Evolutionary conservation across 768 basidiomycete genomes (phyloP).

Genomic region (Lentinus brumalis): DNA sequence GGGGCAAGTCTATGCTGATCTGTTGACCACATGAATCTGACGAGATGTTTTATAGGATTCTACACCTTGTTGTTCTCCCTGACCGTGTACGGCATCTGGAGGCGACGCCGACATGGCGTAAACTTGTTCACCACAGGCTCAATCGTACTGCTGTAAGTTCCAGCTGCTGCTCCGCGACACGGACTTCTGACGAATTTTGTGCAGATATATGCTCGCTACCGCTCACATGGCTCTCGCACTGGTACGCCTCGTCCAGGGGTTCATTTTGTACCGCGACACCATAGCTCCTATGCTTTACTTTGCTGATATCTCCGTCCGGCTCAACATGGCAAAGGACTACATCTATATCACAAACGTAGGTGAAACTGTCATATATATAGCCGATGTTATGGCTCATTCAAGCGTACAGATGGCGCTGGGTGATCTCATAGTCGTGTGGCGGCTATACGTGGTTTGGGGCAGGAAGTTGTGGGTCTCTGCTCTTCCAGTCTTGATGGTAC

Average conservation of each 20-base stretch:
- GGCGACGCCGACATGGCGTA: background rate
- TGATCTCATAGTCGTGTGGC: constrained; percentile 12
- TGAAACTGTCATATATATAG: background rate
- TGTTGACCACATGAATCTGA: background rate
- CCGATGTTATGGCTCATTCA: background rate
- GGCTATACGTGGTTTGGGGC: constrained; percentile 12
- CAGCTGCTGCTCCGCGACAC: background rate
- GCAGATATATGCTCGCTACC: constrained; percentile 1
- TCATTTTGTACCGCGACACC: background rate
- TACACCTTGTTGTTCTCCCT: background rate
- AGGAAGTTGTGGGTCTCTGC: constrained; percentile 1
- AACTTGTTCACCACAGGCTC: background rate
- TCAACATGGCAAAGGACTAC: constrained; percentile 12
- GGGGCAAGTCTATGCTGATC: background rate
- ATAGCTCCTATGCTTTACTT: background rate
- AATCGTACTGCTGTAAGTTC: background rate
- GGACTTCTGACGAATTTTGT: no score
- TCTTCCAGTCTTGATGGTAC: constrained; percentile 4
- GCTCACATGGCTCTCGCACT: background rate
- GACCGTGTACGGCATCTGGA: background rate
- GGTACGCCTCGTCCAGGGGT: background rate
- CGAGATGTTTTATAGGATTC: background rate
- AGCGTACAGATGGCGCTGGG: constrained; percentile 6
- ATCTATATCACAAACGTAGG: constrained; percentile 18
- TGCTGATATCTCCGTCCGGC: background rate